Percentiles rank a stretch among this genome's conserved stretches.
Conservation (phyloP, 179 eudicot species). For the Dionaea muscipula region DNA sequence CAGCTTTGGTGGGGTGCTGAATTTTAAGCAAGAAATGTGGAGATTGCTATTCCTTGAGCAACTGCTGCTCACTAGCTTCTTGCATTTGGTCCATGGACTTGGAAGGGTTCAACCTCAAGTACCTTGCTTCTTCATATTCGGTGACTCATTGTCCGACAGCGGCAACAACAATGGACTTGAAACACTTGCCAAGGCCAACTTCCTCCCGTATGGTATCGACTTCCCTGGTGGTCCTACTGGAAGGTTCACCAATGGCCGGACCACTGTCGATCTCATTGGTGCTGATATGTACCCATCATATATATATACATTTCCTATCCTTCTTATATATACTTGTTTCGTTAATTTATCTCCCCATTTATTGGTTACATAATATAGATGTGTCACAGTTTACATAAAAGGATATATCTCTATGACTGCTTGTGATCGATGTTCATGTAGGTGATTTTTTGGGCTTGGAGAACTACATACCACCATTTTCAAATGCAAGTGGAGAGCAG, state of each 20-base stretch:
- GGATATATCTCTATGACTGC: no score
- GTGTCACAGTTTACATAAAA: no score
- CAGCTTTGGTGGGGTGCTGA: no score
- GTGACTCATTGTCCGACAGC: constrained; percentile 48
- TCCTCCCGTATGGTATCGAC: constrained; percentile 18
- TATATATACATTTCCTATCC: no score
- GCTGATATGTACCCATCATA: no score
- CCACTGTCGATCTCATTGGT: constrained; percentile 21
- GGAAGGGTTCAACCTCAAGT: constrained; percentile 30
- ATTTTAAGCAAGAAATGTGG: no score
- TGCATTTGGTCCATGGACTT: neutral
- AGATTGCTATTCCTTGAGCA: no score
- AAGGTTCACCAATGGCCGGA: constrained; percentile 20
- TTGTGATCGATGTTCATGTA: no score
- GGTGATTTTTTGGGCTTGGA: constrained; percentile 11
- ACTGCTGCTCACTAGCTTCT: no score
- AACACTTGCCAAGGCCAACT: constrained; percentile 25
- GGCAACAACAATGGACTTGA: constrained; percentile 41
- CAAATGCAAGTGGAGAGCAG: constrained; percentile 3
- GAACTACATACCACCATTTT: constrained; percentile 8
- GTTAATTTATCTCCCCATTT: no score
- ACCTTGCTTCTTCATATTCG: constrained; percentile 49
- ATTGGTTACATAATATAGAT: no score
- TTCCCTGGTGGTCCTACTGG: constrained; percentile 17
- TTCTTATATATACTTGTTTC: no score